Base-by-base conservation (phyloP, 2,329 filamentous ascomycete genomes). In the Hymenoscyphus fructigenus region DNA sequence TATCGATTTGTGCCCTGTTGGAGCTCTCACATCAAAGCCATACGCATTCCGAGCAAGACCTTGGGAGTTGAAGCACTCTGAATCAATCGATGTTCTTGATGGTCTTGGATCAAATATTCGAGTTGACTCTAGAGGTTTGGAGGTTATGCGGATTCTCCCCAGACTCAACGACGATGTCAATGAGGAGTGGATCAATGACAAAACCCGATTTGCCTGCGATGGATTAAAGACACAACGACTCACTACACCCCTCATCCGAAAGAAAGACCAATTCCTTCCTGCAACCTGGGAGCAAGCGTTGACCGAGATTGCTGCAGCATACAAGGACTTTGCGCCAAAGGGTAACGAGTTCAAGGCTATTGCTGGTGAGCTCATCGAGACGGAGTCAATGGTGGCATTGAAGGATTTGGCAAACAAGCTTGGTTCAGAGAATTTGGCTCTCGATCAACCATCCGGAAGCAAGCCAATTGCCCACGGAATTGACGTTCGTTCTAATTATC, bases 141-240 rank as follows among this genome's bases (percentile, higher is more conserved):
- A 98, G 81, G 94, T 99, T 60, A 97, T 99, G 93, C 90, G 95
- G 73, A 85, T 99, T 66, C 77, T 97, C 17, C 95, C 95, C 66
- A 88, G 95, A 73, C 84, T 99, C 67, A 99, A 99, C 78, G 95
- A 99, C 76, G 93, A 98, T 74, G 88, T 99, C 74, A 99, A 99
- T 79, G 95, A 99, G 82, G 95, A 99, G 80, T 99, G 95, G 95
- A 98, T 99, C 78, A 95, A 98, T 80, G 95, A 99, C 83, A 99
- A 98, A 85, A 89, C 92, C 50, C 88, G 95, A 70, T 99, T 98
- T 78, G 94, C 95, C 53, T 96, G 93, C 77, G 95, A 99, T 77
- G 95, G 95, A 59, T 84, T 99, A 70, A 96, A 93, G 86, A 98
- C 94, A 57, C 95, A 99, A 80, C 88, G 95, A 76, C 84, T 99